Percentiles rank a stretch among this genome's conserved stretches.
Conservation (phyloP, 1,284 basidiomycete genomes). For the Ganoderma leucocontextum region DNA sequence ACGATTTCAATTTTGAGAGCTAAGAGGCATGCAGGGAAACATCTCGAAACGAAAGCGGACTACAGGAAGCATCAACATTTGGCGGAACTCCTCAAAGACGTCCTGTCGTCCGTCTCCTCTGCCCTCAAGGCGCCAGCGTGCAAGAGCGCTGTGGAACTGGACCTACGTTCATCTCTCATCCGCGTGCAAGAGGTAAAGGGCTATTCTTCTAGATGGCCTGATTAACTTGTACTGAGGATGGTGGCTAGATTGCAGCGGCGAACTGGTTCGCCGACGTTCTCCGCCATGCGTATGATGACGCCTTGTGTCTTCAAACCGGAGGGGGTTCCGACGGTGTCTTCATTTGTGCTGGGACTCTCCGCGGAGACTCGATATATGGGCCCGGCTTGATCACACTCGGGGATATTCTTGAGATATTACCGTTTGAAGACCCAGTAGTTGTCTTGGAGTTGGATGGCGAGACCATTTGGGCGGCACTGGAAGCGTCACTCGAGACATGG, state of each 20-base stretch:
- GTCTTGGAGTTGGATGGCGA: constrained; percentile 86
- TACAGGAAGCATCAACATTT: constrained; percentile 69
- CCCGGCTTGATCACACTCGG: constrained; percentile 70
- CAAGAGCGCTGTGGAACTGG: constrained; percentile 72
- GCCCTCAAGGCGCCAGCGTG: constrained; percentile 81
- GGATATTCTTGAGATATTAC: constrained; percentile 87
- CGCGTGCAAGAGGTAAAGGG: constrained; percentile 69
- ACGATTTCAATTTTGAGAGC: background rate
- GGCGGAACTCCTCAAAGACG: constrained; percentile 65
- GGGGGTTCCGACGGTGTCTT: constrained; percentile 82
- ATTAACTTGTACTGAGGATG: background rate
- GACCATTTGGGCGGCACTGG: constrained; percentile 84
- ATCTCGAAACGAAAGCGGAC: constrained; percentile 68
- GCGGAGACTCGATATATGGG: constrained; percentile 88
- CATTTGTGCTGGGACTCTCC: constrained; percentile 86
- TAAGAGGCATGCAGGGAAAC: constrained; percentile 56
- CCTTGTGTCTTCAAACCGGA: constrained; percentile 63
- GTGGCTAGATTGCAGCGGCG: constrained; percentile 74
- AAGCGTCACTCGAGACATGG: constrained; percentile 80
- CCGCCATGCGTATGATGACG: constrained; percentile 88
- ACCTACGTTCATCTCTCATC: constrained; percentile 80
- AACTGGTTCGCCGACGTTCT: constrained; percentile 93
- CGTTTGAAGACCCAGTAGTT: constrained; percentile 89
- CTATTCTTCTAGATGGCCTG: background rate
- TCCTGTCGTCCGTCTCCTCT: constrained; percentile 77